These are phyloP conservation scores for Comarum palustre DNA, from an alignment of 306 rosid species.

Conservation along the genomic window DNA sequence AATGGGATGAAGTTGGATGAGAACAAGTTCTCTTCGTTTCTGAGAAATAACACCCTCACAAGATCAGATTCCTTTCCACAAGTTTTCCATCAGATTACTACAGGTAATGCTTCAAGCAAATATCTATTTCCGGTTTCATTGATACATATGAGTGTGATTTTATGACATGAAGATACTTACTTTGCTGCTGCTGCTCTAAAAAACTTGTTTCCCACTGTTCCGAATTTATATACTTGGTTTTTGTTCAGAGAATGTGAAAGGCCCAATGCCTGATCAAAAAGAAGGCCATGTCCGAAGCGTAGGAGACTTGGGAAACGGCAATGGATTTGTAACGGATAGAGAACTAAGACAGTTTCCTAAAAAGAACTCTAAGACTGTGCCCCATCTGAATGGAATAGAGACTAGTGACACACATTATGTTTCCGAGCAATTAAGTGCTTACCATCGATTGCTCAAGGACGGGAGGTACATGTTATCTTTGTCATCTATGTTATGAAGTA, in stretches of 20 bases:
- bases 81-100: conserved; percentile 28
- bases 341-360: conserved; percentile 33
- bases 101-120: conserved; percentile 48
- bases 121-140: neutral
- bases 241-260: conserved; percentile 54
- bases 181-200: neutral
- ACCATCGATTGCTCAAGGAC: conserved; percentile 57
- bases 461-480: conserved; percentile 55
- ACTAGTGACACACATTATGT: conserved; percentile 36
- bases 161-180: neutral
- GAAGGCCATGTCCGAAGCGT: conserved; percentile 38
- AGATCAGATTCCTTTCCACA: conserved; percentile 34
- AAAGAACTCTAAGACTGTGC: conserved; percentile 27
- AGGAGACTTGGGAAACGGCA: conserved; percentile 38
- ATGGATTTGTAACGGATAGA: conserved; percentile 40
- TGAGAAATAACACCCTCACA: conserved; percentile 25
- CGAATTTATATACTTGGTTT: conserved; percentile 28
- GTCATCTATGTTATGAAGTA: neutral
- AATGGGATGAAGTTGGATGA: conserved; percentile 31
- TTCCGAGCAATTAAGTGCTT: conserved; percentile 49
- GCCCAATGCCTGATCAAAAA: conserved; percentile 30
- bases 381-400: conserved; percentile 39
- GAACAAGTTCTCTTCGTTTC: conserved; percentile 39
- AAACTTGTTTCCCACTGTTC: neutral
- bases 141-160: neutral